Evolutionary conservation across 495 filamentous ascomycete genomes (phyloP).

Genomic region (Neurospora cerealis): DNA sequence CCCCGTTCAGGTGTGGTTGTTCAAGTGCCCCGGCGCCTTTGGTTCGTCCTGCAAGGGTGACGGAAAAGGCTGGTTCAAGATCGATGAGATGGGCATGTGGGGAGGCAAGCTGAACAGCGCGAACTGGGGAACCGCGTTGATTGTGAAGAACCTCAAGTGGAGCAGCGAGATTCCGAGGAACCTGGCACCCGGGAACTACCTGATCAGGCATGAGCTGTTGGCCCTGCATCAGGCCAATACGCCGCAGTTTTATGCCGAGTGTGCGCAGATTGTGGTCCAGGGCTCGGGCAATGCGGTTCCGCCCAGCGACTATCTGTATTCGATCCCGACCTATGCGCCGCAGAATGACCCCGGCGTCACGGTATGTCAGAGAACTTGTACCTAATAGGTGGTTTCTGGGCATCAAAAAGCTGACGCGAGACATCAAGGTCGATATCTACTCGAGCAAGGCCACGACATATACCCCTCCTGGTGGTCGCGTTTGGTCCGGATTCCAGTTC

Average conservation of each 20-base stretch:
- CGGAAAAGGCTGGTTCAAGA: slow-evolving; percentile 40
- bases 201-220: slow-evolving; percentile 33
- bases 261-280: slow-evolving; percentile 31
- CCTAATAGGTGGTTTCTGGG: background rate
- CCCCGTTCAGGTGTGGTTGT: slow-evolving; percentile 39
- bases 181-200: slow-evolving; percentile 29
- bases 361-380: slow-evolving; percentile 15
- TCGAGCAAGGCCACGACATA: slow-evolving; percentile 35
- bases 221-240: slow-evolving; percentile 31
- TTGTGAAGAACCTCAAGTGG: slow-evolving; percentile 40
- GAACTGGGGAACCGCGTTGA: slow-evolving; percentile 40
- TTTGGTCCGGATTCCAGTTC: slow-evolving; percentile 35
- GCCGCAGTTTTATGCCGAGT: slow-evolving; percentile 32
- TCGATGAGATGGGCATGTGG: slow-evolving; percentile 34
- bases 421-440: slow-evolving; percentile 37
- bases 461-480: slow-evolving; percentile 37
- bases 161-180: slow-evolving; percentile 27
- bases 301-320: slow-evolving; percentile 24
- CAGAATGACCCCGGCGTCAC: slow-evolving; percentile 40
- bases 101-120: slow-evolving; percentile 31
- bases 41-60: slow-evolving; percentile 21
- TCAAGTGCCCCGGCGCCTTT: slow-evolving; percentile 27
- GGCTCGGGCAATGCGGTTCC: slow-evolving; percentile 24
- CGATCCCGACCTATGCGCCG: slow-evolving; percentile 39
- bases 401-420: background rate